Evolutionary conservation across 345 rosid species (phyloP).

Genomic region (Syzygium jambos): DNA sequence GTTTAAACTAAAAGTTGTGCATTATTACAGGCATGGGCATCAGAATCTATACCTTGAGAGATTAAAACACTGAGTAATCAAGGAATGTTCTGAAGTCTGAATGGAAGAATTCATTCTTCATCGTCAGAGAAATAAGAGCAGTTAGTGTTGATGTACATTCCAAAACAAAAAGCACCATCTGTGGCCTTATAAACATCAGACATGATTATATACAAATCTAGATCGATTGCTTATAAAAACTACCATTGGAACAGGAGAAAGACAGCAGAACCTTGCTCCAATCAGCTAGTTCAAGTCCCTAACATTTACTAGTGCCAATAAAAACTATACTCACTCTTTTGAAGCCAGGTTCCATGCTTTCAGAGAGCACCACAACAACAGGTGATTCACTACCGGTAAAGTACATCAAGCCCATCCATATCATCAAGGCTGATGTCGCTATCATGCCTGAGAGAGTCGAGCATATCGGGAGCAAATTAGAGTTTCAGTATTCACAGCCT

Average conservation of each 20-base stretch:
- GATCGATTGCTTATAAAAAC: neutral
- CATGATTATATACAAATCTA: neutral
- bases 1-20: neutral
- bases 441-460: slow-evolving; percentile 36
- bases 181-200: neutral
- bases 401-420: slow-evolving; percentile 73
- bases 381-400: slow-evolving; percentile 70
- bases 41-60: neutral
- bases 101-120: neutral
- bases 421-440: slow-evolving; percentile 51
- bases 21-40: neutral
- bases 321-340: slow-evolving; percentile 25
- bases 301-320: neutral
- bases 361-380: slow-evolving; percentile 71
- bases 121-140: neutral
- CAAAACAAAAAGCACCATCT: neutral
- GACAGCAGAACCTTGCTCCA: neutral
- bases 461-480: neutral
- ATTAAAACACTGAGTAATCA: neutral
- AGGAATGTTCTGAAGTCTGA: neutral
- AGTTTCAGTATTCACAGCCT: neutral
- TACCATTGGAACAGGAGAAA: neutral
- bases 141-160: neutral
- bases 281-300: neutral
- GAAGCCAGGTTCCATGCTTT: slow-evolving; percentile 85